Evolutionary conservation across 2,329 filamentous ascomycete genomes (phyloP), one percentile per base, ranked within the genome.

Genomic region (Sporothrix mexicana): DNA sequence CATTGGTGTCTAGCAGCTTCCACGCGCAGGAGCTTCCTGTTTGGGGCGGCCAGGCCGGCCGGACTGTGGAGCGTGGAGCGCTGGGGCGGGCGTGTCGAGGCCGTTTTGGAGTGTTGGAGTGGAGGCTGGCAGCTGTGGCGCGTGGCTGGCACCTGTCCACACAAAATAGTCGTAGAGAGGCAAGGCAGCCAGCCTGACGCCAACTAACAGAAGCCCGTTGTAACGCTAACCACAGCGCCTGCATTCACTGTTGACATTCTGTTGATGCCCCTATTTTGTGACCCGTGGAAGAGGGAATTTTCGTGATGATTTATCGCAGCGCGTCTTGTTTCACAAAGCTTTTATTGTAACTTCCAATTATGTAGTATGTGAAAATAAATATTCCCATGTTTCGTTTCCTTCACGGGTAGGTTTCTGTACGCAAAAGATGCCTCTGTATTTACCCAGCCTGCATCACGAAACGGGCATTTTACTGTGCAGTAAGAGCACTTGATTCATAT

Each of bases 11-110:
- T 72, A 72, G 71, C 71, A 57, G 49, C n/a, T 57, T 55, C 51
- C 41, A 70, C 53, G 25, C 69, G 55, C 69, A 61, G 61, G 41
- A 66, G 62, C 73, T 74, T 72, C 72, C 73, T 74, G 20, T 71
- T 74, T 70, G 66, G 66, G 72, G 45, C 47, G n/a, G 23, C 23
- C 43, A 67, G 64, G 45, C 45, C 13, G 23, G 25, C 25, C 25
- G 25, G 17, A 64, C 45, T 64, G 59, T 64, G 59, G 36, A 64
- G 36, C 59, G 36, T 4, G 10, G 36, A 45, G 36, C 10, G 53
- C 23, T 30, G 53, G 23, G 53, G 23, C 53, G 53, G 10, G 15
- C 7, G 36, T 64, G 30, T n/a, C 17, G 23, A 25, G 20, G 61
- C 9, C 23, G 51, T 9, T 55, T 55, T 55, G 51, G 51, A 36